phyloP scores from a whole-genome alignment of 257 asterid species.

The Primulina tabacum region DNA sequence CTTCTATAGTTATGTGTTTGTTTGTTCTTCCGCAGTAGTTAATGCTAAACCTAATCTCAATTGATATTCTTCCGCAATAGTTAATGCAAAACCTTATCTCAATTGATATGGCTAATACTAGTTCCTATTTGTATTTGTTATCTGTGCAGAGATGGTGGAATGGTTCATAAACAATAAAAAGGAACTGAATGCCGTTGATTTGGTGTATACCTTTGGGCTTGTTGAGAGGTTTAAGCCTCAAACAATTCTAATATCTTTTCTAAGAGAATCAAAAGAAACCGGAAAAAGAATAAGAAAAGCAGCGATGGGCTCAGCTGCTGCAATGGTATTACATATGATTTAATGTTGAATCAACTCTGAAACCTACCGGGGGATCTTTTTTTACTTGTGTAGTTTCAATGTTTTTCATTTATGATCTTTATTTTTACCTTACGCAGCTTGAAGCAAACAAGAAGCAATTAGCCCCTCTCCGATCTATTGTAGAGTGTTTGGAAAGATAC shows the following conservation, averaged over 20 bases:
- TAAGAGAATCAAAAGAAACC: conserved; percentile 53
- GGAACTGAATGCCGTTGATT: conserved; percentile 78
- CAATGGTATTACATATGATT: conserved; percentile 37
- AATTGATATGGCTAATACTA: not conserved
- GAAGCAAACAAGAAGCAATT: conserved; percentile 65
- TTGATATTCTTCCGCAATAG: not conserved
- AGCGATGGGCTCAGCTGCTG: conserved; percentile 39
- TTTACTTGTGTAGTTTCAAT: not conserved
- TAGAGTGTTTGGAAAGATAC: conserved; percentile 58
- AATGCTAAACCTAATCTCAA: not conserved
- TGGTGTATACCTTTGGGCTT: conserved; percentile 58
- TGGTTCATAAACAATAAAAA: conserved; percentile 50
- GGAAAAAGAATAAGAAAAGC: conserved; percentile 44
- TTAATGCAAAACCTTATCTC: not conserved
- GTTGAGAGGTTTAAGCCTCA: conserved; percentile 57
- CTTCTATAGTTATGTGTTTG: not conserved
- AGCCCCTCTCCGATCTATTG: conserved; percentile 47
- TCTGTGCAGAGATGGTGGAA: conserved; percentile 58
- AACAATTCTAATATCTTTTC: conserved; percentile 49
- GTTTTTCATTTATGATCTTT: conserved; percentile 14
- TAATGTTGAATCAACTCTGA: conserved; percentile 1
- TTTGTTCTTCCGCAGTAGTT: not conserved
- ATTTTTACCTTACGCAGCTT: conserved; percentile 41
- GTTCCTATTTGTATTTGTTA: conserved; percentile 9
- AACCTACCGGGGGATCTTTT: not conserved